phyloP scores from a whole-genome alignment of 1,139 yeast species.

The Lodderomyces theae region DNA sequence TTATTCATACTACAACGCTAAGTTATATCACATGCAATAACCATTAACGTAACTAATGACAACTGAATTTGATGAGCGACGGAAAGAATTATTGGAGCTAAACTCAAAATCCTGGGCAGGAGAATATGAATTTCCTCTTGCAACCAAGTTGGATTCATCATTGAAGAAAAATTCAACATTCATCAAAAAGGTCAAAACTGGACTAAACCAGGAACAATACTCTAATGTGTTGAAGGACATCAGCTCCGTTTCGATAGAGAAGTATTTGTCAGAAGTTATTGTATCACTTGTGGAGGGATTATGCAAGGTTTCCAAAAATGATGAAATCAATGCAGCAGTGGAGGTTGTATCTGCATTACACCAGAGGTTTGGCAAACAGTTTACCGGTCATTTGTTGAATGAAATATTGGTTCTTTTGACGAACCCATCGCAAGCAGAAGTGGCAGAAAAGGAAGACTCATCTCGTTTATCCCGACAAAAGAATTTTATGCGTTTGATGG shows the following conservation, averaged over 20 bases:
- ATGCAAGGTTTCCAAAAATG: conserved; percentile 48
- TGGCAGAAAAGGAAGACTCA: conserved; percentile 30
- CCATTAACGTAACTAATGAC: conserved; percentile 8
- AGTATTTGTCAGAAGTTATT: conserved; percentile 72
- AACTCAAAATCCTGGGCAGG: conserved; percentile 59
- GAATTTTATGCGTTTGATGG: conserved; percentile 50
- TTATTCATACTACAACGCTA: neutral
- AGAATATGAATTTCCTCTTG: conserved; percentile 23
- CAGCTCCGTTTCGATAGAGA: conserved; percentile 60
- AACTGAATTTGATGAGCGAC: conserved; percentile 16
- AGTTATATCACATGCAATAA: neutral
- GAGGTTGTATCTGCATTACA: conserved; percentile 74
- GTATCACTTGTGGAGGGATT: conserved; percentile 66
- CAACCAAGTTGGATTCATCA: conserved; percentile 62
- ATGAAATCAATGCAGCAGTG: conserved; percentile 62
- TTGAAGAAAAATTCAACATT: conserved; percentile 83
- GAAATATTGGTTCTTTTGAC: conserved; percentile 46
- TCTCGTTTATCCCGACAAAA: conserved; percentile 49
- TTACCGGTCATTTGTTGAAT: conserved; percentile 53
- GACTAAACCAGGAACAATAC: conserved; percentile 43
- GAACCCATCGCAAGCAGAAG: conserved; percentile 28
- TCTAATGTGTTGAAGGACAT: conserved; percentile 58
- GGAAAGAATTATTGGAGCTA: conserved; percentile 31
- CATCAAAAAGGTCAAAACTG: conserved; percentile 63
- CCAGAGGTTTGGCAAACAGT: conserved; percentile 60